Conservation (phyloP, 2,329 filamentous ascomycete species). For the Dactylellina leptospora region DNA sequence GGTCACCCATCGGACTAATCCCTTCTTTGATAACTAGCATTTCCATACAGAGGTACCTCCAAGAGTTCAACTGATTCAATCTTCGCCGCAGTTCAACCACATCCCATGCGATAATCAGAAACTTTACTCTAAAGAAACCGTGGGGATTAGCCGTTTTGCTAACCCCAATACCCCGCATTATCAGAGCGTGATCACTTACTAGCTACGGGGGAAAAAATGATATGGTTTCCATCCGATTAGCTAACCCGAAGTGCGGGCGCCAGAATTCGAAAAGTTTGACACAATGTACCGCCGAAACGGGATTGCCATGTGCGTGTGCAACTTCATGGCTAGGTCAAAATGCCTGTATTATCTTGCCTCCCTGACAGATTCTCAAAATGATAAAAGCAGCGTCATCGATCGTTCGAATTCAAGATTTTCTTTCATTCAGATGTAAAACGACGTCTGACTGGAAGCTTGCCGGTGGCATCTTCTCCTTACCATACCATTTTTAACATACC, state of each 20-base stretch:
- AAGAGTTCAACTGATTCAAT: too few species aligned
- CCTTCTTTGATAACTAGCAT: neutral
- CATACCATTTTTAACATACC: too few species aligned
- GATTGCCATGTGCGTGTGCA: neutral
- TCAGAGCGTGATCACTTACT: neutral
- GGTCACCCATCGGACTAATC: neutral
- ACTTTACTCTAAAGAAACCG: neutral
- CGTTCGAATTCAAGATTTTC: neutral
- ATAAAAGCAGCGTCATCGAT: conserved; percentile 6
- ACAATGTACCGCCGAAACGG: neutral
- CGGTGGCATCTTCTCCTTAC: neutral
- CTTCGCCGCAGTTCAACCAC: conserved; percentile 5
- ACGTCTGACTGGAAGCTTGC: neutral
- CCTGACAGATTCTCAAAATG: neutral
- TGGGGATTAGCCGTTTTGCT: neutral
- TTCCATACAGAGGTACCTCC: neutral
- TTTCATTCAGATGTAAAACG: neutral
- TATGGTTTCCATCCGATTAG: neutral
- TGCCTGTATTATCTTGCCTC: neutral
- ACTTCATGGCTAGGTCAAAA: neutral
- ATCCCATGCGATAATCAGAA: neutral
- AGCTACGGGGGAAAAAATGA: neutral
- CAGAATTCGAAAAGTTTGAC: neutral
- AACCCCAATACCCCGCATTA: conserved; percentile 10
- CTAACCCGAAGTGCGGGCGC: neutral